A percentile compares a stretch with the other conserved stretches of the same genome.
These are phyloP conservation scores for Taphrina pruni DNA, from an alignment of 1,139 yeast species.

Conservation along the genomic window DNA sequence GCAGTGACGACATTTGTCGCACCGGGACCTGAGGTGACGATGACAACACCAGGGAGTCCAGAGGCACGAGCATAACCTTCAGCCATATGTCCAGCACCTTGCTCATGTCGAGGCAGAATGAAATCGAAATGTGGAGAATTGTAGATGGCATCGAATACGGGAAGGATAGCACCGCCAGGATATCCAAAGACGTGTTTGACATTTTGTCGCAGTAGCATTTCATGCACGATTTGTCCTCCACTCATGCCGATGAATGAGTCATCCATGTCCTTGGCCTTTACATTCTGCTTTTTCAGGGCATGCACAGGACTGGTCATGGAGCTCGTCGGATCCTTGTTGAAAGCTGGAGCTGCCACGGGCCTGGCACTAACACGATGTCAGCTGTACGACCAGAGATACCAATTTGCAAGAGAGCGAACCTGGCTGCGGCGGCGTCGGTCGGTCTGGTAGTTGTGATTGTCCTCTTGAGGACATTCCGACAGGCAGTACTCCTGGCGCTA, in stretches of 20 bases:
- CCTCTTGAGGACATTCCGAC: neutral
- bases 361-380: conserved; percentile 28
- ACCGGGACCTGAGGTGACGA: conserved; percentile 98
- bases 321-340: conserved; percentile 46
- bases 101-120: conserved; percentile 94
- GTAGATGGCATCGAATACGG: conserved; percentile 95
- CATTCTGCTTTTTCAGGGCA: conserved; percentile 28
- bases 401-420: neutral
- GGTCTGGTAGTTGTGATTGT: conserved; percentile 25
- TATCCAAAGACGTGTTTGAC: conserved; percentile 63
- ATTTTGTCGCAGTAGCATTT: conserved; percentile 95
- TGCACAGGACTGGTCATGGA: conserved; percentile 43
- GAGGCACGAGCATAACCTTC: conserved; percentile 96
- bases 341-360: conserved; percentile 47
- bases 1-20: conserved; percentile 98
- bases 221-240: conserved; percentile 98
- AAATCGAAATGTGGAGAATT: conserved; percentile 87
- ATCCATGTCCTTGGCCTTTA: conserved; percentile 58
- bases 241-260: conserved; percentile 87
- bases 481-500: neutral
- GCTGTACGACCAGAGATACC: neutral
- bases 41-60: conserved; percentile 97
- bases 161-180: conserved; percentile 98
- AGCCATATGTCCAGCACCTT: conserved; percentile 99
- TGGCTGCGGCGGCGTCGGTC: conserved; percentile 21